These are phyloP conservation scores for Yamadazyma ubonensis DNA, from an alignment of 805 yeast species.

Conservation along the genomic window DNA sequence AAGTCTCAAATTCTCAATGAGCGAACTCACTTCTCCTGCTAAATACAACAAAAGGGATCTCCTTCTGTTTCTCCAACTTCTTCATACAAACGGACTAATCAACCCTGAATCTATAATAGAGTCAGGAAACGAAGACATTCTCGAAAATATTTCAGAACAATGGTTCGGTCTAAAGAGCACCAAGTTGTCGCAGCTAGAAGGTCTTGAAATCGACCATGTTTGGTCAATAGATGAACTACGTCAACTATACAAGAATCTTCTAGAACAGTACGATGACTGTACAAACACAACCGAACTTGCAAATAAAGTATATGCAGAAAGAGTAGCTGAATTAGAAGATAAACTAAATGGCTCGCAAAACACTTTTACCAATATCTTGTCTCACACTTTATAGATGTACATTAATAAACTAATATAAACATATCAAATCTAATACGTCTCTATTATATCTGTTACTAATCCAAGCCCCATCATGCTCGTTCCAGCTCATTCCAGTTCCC, in stretches of 20 bases:
- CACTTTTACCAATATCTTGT: slow-evolving; percentile 19
- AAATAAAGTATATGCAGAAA: slow-evolving; percentile 28
- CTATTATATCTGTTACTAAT: background rate
- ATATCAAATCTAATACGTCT: background rate
- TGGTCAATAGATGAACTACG: slow-evolving; percentile 21
- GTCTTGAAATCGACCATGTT: slow-evolving; percentile 16
- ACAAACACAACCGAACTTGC: slow-evolving; percentile 40
- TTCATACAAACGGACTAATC: slow-evolving; percentile 33
- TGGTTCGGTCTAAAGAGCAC: slow-evolving; percentile 34
- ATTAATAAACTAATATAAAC: background rate
- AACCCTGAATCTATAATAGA: slow-evolving; percentile 21
- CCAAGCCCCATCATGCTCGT: no score
- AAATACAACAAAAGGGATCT: slow-evolving; percentile 29
- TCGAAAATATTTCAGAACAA: slow-evolving; percentile 23
- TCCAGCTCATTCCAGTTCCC: slow-evolving; percentile 5
- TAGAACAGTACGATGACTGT: slow-evolving; percentile 25
- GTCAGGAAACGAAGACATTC: slow-evolving; percentile 5
- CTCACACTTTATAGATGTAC: background rate
- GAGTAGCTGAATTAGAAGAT: slow-evolving; percentile 34
- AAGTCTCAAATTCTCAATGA: background rate
- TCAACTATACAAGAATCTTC: slow-evolving; percentile 26
- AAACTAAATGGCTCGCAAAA: slow-evolving; percentile 23
- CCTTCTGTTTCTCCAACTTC: slow-evolving; percentile 36
- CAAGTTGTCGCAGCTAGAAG: slow-evolving; percentile 21
- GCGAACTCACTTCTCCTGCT: slow-evolving; percentile 1